These are phyloP conservation scores for Pulveroboletus sp. DNA, from an alignment of 768 basidiomycete species.

Conservation along the genomic window DNA sequence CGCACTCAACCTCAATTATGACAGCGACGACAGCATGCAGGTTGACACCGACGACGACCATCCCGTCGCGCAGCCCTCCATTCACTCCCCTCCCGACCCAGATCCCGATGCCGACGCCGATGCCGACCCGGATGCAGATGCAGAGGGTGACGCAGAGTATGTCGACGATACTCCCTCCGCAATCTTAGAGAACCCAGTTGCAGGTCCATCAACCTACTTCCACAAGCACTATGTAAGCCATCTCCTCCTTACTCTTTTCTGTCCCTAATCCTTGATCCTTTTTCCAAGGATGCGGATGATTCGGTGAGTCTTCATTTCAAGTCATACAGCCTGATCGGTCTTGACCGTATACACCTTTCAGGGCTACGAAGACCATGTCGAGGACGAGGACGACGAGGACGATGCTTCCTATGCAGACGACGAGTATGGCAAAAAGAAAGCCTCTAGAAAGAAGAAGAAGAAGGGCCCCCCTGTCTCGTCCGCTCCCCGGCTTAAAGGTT, in stretches of 20 bases:
- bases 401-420: conserved; percentile 78
- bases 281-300: conserved; percentile 28
- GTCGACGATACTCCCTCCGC: conserved; percentile 35
- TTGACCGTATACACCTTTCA: conserved; percentile 40
- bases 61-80: conserved; percentile 9
- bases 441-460: conserved; percentile 64
- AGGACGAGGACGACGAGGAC: conserved; percentile 60
- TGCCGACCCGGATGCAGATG: conserved; percentile 42
- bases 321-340: conserved; percentile 10
- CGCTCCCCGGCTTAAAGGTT: conserved; percentile 57
- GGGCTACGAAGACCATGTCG: conserved; percentile 50
- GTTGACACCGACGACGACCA: conserved; percentile 57
- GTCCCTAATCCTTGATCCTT: background rate
- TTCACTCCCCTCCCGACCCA: conserved; percentile 20
- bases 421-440: conserved; percentile 69
- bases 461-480: conserved; percentile 37
- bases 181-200: conserved; percentile 33
- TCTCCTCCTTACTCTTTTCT: conserved; percentile 7
- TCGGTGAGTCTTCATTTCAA: conserved; percentile 23
- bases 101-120: conserved; percentile 59
- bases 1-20: conserved; percentile 51
- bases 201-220: conserved; percentile 40
- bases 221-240: conserved; percentile 59
- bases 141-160: conserved; percentile 40
- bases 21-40: conserved; percentile 60